Percentiles rank a stretch among this genome's conserved stretches.
Conservation (phyloP, 495 filamentous ascomycete species). For the Xylaria cubensis region DNA sequence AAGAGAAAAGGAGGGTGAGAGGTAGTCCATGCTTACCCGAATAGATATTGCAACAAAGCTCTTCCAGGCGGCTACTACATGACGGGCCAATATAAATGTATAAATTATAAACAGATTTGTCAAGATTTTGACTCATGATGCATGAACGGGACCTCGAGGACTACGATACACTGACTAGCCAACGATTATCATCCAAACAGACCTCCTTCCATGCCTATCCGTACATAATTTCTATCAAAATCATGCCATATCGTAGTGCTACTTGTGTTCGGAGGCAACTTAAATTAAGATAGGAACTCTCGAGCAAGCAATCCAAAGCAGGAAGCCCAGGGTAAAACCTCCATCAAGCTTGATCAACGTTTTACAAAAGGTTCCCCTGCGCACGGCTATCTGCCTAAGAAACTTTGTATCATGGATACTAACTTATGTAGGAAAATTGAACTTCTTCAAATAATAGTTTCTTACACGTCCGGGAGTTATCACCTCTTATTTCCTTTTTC, state of each 20-base stretch:
- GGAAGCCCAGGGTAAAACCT: not conserved
- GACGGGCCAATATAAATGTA: not conserved
- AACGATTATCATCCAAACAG: not conserved
- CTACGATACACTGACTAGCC: not conserved
- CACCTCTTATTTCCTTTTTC: not conserved
- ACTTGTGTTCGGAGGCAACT: not conserved
- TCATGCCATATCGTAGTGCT: not conserved
- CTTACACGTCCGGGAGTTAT: not conserved
- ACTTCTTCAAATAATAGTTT: not conserved
- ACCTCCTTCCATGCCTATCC: not conserved
- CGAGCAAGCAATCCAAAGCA: not conserved
- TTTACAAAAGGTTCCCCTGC: not conserved
- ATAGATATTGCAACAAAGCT: not conserved
- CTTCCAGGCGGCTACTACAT: not conserved
- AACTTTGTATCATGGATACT: not conserved
- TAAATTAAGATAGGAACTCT: not conserved
- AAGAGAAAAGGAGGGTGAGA: not conserved
- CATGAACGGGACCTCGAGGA: not conserved
- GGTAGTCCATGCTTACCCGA: not conserved
- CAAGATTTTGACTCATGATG: not conserved
- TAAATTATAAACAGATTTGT: not conserved
- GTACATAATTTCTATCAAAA: not conserved
- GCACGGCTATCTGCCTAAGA: not conserved
- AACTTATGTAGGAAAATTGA: constrained; percentile 3
- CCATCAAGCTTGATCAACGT: not conserved